Conservation (phyloP, 805 yeast species). For the Tetrapisispora iriomotensis region DNA sequence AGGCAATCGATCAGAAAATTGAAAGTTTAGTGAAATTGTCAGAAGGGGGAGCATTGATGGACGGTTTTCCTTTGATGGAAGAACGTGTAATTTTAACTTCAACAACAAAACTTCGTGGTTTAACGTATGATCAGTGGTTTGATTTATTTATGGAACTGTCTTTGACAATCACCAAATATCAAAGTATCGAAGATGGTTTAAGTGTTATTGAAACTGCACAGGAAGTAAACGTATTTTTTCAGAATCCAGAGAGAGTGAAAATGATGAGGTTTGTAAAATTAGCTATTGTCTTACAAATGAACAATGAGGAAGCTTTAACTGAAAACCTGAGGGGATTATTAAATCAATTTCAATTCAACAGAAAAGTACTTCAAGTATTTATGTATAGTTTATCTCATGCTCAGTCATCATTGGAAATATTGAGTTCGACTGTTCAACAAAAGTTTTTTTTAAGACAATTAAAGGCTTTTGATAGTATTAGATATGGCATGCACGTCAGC, state of each 20-base stretch:
- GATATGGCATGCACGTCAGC: constrained; percentile 41
- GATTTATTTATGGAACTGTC: constrained; percentile 73
- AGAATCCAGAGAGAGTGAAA: constrained; percentile 49
- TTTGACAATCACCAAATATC: constrained; percentile 51
- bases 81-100: constrained; percentile 40
- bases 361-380: constrained; percentile 56
- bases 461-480: constrained; percentile 74
- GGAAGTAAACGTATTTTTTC: constrained; percentile 68
- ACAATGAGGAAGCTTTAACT: constrained; percentile 46
- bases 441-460: constrained; percentile 83
- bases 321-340: constrained; percentile 53
- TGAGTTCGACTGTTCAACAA: constrained; percentile 75
- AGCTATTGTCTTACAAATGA: constrained; percentile 42
- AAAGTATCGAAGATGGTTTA: constrained; percentile 51
- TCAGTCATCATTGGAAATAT: constrained; percentile 43
- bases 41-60: constrained; percentile 39
- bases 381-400: constrained; percentile 55
- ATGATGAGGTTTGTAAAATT: constrained; percentile 56
- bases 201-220: constrained; percentile 65
- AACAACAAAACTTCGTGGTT: constrained; percentile 58
- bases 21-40: constrained; percentile 57
- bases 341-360: constrained; percentile 65
- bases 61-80: constrained; percentile 29
- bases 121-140: constrained; percentile 76
- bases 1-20: constrained; percentile 64